These are phyloP conservation scores for Cryptomeria japonica DNA, from an alignment of 75 land plant genomes.

Conservation along the genomic window DNA sequence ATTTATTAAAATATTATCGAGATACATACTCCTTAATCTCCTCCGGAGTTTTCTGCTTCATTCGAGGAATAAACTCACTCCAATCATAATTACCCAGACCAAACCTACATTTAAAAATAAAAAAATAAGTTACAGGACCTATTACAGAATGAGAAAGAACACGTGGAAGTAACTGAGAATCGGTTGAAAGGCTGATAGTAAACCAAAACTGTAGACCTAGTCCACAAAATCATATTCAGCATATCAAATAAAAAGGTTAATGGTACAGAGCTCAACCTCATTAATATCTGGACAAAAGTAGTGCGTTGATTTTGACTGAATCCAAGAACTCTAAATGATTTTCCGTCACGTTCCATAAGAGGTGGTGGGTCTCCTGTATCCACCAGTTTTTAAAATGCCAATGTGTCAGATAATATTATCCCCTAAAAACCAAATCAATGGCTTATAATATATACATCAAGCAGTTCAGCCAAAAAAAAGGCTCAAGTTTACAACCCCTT, in stretches of 20 bases:
- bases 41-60: conserved; percentile 79
- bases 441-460: background rate
- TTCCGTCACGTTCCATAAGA: conserved; percentile 96
- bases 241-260: background rate
- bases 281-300: conserved; percentile 80
- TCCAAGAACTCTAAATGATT: conserved; percentile 79
- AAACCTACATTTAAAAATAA: conserved; percentile 48
- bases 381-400: conserved; percentile 11
- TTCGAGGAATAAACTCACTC: conserved; percentile 79
- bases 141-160: background rate
- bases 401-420: background rate
- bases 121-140: background rate
- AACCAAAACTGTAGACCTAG: background rate
- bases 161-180: background rate
- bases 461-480: background rate
- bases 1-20: conserved; percentile 4
- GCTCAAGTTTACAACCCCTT: conserved; percentile 48
- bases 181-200: background rate
- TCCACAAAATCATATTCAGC: conserved; percentile 33
- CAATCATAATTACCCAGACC: conserved; percentile 91
- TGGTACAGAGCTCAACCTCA: conserved; percentile 65
- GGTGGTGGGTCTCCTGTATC: conserved; percentile 63
- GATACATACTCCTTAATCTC: conserved; percentile 77
- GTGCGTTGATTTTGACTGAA: conserved; percentile 89
- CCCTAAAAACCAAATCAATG: background rate